A percentile compares a stretch with the other conserved stretches of the same genome.
phyloP scores from a whole-genome alignment of 2,329 filamentous ascomycete genomes.

The Aquanectria penicillioides region DNA sequence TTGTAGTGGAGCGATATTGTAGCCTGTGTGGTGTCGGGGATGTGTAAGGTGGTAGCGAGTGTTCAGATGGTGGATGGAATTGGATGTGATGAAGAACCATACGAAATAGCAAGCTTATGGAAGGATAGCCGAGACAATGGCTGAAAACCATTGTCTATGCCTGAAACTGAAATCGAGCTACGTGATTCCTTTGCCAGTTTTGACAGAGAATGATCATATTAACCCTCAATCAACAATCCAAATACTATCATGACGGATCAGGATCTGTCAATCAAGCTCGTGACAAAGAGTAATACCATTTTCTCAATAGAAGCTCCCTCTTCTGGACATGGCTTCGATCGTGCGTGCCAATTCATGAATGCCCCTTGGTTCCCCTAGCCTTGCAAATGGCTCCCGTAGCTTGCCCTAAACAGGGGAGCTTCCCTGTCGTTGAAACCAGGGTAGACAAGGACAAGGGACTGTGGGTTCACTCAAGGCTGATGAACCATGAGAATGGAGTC shows the following conservation, averaged over 20 bases:
- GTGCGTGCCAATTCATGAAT: conserved; percentile 15
- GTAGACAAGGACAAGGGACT: conserved; percentile 15
- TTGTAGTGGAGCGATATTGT: too few species aligned
- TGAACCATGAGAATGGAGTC: conserved; percentile 26
- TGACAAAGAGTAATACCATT: conserved; percentile 14
- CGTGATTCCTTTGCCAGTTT: too few species aligned
- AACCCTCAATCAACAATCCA: conserved; percentile 14
- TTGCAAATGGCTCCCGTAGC: conserved; percentile 13
- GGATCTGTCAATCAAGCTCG: conserved; percentile 14
- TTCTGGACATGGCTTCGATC: conserved; percentile 10
- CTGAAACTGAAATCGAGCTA: too few species aligned
- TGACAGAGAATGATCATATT: conserved; percentile 15
- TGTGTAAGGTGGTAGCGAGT: too few species aligned
- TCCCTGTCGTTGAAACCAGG: conserved; percentile 4
- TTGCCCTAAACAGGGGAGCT: conserved; percentile 6
- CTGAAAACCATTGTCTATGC: too few species aligned
- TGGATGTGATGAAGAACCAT: too few species aligned
- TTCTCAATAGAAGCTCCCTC: conserved; percentile 12
- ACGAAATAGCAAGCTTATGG: too few species aligned
- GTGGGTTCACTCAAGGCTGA: conserved; percentile 2
- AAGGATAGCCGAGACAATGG: too few species aligned
- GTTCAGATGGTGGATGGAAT: too few species aligned
- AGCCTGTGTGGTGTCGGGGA: too few species aligned
- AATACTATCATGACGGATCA: conserved; percentile 8
- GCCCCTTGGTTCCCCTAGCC: conserved; percentile 5